Conservation (phyloP, 2,329 filamentous ascomycete species). For the Penicillium digitatum region DNA sequence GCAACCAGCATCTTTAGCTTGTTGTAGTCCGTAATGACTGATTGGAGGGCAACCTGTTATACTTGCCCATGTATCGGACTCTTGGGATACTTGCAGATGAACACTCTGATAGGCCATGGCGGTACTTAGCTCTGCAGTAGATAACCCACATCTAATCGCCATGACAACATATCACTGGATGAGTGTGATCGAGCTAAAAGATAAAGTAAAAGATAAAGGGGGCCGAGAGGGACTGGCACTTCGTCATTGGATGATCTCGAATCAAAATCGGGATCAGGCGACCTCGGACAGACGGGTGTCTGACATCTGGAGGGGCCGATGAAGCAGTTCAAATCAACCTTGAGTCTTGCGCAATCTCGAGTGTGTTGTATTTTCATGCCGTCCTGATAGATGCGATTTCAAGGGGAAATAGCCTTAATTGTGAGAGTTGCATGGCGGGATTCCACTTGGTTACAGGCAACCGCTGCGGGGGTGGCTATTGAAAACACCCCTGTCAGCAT, state of each 20-base stretch:
- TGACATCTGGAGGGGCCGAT: neutral
- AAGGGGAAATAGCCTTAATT: neutral
- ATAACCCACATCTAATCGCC: slow-evolving; percentile 5
- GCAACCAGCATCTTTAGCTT: slow-evolving; percentile 12
- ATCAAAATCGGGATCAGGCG: neutral
- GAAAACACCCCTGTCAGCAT: slow-evolving; percentile 11
- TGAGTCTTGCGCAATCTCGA: neutral
- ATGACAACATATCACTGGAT: slow-evolving; percentile 8
- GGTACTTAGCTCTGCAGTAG: slow-evolving; percentile 8
- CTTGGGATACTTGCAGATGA: neutral
- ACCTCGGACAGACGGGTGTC: neutral
- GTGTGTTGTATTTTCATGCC: neutral
- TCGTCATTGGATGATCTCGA: slow-evolving; percentile 14
- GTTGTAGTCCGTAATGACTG: slow-evolving; percentile 13
- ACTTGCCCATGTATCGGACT: slow-evolving; percentile 21
- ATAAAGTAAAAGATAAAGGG: slow-evolving; percentile 1
- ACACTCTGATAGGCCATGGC: slow-evolving; percentile 16
- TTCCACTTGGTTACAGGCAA: slow-evolving; percentile 11
- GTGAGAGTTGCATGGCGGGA: neutral
- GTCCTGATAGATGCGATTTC: neutral
- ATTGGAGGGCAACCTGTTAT: slow-evolving; percentile 1
- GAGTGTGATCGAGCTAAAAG: neutral
- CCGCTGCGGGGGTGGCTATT: slow-evolving; percentile 15
- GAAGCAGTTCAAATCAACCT: neutral
- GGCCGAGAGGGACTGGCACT: neutral